Evolutionary conservation across 805 yeast genomes (phyloP).

Genomic region (Maudiozyma turicensis): DNA sequence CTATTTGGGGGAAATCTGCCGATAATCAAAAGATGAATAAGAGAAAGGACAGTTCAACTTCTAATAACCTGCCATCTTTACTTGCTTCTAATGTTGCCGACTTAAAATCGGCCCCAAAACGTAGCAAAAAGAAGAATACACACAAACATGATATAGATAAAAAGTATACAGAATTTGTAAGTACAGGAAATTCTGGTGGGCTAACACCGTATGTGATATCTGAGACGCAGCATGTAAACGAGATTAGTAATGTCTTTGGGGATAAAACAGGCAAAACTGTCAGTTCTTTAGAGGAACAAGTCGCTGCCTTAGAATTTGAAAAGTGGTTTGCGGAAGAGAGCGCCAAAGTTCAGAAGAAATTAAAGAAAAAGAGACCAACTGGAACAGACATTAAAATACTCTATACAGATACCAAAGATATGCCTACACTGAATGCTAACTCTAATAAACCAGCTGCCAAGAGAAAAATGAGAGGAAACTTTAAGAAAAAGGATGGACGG

Average conservation of each 20-base stretch:
- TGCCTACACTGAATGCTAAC: conserved; percentile 11
- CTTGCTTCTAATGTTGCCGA: conserved; percentile 4
- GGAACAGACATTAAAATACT: conserved; percentile 9
- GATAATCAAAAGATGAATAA: not conserved
- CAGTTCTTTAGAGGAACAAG: conserved; percentile 48
- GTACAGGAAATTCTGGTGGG: conserved; percentile 16
- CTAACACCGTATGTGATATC: conserved; percentile 12
- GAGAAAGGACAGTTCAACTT: not conserved
- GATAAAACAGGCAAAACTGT: not conserved
- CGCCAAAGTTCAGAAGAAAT: conserved; percentile 44
- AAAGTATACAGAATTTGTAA: conserved; percentile 14
- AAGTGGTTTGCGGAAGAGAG: conserved; percentile 84
- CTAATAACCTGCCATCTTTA: conserved; percentile 16
- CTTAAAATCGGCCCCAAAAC: conserved; percentile 1
- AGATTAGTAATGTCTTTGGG: conserved; percentile 6
- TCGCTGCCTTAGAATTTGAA: conserved; percentile 76
- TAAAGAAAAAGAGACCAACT: conserved; percentile 9
- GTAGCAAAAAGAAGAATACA: not conserved
- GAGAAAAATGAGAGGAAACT: conserved; percentile 13
- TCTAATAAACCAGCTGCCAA: conserved; percentile 3
- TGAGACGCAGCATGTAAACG: conserved; percentile 4
- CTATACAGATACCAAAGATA: conserved; percentile 11
- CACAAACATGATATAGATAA: not conserved
- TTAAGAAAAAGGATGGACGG: conserved; percentile 6
- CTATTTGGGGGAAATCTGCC: conserved; percentile 17